Evolutionary conservation across 108 stramenopile species (phyloP).

Genomic region (Epithemia pelagica): DNA sequence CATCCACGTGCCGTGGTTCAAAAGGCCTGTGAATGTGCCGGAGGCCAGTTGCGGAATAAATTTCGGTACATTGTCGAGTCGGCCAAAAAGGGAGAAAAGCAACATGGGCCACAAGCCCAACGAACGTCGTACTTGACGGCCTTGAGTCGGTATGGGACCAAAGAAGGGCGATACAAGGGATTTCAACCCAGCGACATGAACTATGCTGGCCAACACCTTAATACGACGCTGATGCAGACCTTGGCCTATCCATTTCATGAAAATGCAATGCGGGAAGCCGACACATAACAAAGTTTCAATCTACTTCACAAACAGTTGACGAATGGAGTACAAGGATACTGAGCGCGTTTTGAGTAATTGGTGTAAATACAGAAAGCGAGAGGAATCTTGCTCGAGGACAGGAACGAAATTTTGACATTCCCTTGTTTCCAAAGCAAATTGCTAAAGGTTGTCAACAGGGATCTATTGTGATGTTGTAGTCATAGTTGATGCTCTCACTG

Average conservation of each 20-base stretch:
- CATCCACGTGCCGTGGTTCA: constrained; percentile 44
- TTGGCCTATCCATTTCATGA: constrained; percentile 20
- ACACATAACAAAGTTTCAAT: background rate
- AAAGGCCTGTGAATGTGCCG: constrained; percentile 58
- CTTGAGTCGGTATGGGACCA: constrained; percentile 62
- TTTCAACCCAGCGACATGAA: constrained; percentile 35
- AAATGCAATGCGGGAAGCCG: background rate
- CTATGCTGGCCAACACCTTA: constrained; percentile 35
- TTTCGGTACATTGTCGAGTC: constrained; percentile 66
- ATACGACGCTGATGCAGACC: constrained; percentile 29
- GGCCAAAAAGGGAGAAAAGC: constrained; percentile 49
- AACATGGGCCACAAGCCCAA: background rate
- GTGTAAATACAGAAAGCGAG: too few species aligned
- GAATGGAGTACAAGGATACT: too few species aligned
- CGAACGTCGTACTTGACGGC: constrained; percentile 60
- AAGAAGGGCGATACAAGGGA: constrained; percentile 33
- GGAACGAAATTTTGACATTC: too few species aligned
- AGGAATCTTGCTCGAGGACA: too few species aligned
- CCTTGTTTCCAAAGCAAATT: too few species aligned
- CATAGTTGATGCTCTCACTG: too few species aligned
- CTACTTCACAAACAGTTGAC: too few species aligned
- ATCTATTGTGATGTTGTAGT: too few species aligned
- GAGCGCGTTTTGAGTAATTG: too few species aligned
- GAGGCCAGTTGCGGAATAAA: constrained; percentile 34
- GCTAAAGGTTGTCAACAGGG: too few species aligned